A percentile compares a stretch with the other conserved stretches of the same genome.
Conservation (phyloP, 2,329 filamentous ascomycete species). For the Colletotrichum brevisporum region DNA sequence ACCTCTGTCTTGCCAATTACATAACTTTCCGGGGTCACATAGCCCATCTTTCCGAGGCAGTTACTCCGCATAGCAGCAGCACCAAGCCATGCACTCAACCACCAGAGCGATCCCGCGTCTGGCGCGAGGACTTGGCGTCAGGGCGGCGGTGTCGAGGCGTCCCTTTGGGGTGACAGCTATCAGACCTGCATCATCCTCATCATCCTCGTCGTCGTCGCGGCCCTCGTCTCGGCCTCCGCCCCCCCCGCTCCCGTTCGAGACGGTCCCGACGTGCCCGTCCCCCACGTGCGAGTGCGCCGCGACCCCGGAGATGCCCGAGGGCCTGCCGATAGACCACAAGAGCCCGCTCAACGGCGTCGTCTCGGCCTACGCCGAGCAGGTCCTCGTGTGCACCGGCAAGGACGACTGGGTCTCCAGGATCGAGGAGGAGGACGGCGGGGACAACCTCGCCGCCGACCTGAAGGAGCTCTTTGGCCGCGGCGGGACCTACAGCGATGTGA, state of each 20-base stretch:
- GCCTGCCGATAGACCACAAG: constrained; percentile 81
- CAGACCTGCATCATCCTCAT: not conserved
- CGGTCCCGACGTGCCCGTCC: constrained; percentile 74
- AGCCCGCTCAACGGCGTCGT: constrained; percentile 82
- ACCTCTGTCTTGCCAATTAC: not conserved
- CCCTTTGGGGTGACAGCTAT: not conserved
- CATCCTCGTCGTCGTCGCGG: constrained; percentile 3
- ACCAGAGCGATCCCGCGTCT: constrained; percentile 17
- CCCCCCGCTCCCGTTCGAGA: constrained; percentile 53
- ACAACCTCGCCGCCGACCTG: constrained; percentile 79
- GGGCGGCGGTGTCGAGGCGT: not conserved
- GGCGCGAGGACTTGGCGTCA: not conserved
- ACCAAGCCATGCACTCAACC: constrained; percentile 7
- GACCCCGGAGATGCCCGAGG: constrained; percentile 73
- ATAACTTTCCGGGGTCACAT: no score
- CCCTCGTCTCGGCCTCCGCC: constrained; percentile 7
- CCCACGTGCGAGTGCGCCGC: constrained; percentile 83
- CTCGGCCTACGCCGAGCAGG: constrained; percentile 82
- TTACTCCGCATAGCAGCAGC: not conserved
- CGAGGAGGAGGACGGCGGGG: constrained; percentile 80
- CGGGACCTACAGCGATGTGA: constrained; percentile 76
- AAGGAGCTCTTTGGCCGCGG: constrained; percentile 78
- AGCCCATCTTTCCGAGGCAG: not conserved
- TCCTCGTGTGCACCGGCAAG: constrained; percentile 86
- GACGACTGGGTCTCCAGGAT: constrained; percentile 87